Evolutionary conservation across 768 basidiomycete genomes (phyloP), one percentile per base, ranked within the genome.

Genomic region (Agaricus blazei): DNA sequence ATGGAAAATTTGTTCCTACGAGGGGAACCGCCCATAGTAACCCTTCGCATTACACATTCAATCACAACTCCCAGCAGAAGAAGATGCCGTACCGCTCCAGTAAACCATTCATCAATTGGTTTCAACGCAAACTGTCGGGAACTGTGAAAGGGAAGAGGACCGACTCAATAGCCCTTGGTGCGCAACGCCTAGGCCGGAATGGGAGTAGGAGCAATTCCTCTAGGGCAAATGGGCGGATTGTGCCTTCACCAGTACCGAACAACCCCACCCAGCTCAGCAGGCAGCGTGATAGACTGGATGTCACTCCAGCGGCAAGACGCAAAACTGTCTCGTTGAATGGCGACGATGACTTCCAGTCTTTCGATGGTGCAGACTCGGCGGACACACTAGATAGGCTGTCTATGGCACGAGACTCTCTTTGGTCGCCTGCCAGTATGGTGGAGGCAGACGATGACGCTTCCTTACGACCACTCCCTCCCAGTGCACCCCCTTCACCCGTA

Each of bases 381-480:
- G 69, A 72, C 28, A 77, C 77, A 26, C 60, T 75, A 31, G 77
- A 73, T 52, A 72, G 74, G 19, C 87, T 82, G 3, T 88, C 84
- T 24, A 65, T 80, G 51, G 85, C 87, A 45, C 79, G 83, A 49
- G 85, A 87, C 58, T 92, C 90, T 3, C 79, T 80, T 44, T 91
- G 88, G 87, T 91, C 90, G 7, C 90, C 88, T 42, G 74, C 82
- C 14, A 88, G 86, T 60, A 76, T 78, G 42, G 68, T 84, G 29
- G 92, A 92, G 69, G 94, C 93, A 14, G 95, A 98, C 65, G 96
- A 97, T 53, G 93, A 97, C 65, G 96, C 96, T 9, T 96, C 93
- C 37, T 69, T 97, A 14, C 83, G 93, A 29, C 93, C 94, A 3
- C 70, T 98, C 36, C 90, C 93, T 24, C 96, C 96, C 4, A 93